Conservation (phyloP, 1,284 basidiomycete species). For the Papiliotrema flavescens region DNA sequence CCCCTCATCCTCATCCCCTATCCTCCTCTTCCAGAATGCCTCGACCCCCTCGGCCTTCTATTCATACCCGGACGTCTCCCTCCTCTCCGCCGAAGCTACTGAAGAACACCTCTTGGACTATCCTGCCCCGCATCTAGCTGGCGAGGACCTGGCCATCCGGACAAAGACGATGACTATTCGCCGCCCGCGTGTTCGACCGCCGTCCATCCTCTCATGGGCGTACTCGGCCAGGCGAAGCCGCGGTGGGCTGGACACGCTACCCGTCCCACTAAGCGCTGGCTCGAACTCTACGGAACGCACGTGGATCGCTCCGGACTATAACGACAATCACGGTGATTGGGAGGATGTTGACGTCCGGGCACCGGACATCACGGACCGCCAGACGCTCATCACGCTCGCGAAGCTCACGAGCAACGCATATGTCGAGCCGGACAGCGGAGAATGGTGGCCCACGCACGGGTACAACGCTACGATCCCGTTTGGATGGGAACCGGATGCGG, state of each 20-base stretch:
- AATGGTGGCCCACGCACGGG: conserved; percentile 72
- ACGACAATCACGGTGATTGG: conserved; percentile 43
- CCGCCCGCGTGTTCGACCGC: conserved; percentile 32
- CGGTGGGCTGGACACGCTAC: conserved; percentile 4
- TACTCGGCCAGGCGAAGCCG: conserved; percentile 12
- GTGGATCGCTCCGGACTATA: conserved; percentile 34
- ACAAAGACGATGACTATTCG: conserved; percentile 33
- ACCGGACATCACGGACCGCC: conserved; percentile 65
- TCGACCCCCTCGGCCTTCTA: conserved; percentile 11
- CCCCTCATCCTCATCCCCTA: conserved; percentile 3
- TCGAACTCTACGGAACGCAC: conserved; percentile 2
- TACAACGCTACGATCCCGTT: conserved; percentile 74
- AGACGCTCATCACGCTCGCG: conserved; percentile 75
- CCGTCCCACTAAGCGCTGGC: neutral
- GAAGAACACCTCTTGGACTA: conserved; percentile 8
- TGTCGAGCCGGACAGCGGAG: conserved; percentile 56
- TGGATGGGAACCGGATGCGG: conserved; percentile 84
- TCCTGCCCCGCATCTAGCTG: conserved; percentile 8
- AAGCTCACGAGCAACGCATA: conserved; percentile 97
- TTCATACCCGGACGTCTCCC: conserved; percentile 6
- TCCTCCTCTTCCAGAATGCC: conserved; percentile 24
- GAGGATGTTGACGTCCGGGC: conserved; percentile 53
- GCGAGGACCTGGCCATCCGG: conserved; percentile 23
- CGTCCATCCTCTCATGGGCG: conserved; percentile 40
- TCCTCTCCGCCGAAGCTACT: neutral